Conservation (phyloP, 257 asterid species). For the Anisodus tanguticus region DNA sequence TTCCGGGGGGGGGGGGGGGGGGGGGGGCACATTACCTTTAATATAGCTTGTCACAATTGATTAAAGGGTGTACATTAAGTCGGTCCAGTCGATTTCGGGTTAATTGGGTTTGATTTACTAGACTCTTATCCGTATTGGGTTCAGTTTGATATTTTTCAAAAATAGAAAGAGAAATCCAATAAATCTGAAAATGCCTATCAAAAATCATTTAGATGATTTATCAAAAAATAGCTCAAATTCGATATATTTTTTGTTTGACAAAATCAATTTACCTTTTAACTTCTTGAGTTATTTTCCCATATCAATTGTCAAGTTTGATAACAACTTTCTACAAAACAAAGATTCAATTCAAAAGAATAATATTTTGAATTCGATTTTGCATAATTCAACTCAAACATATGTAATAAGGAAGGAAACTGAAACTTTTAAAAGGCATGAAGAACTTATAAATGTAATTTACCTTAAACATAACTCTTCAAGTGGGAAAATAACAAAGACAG, state of each 20-base stretch:
- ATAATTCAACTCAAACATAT: not conserved
- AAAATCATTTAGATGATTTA: no score
- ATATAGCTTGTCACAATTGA: not conserved
- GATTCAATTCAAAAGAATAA: not conserved
- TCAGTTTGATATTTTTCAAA: not conserved
- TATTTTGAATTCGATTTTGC: not conserved
- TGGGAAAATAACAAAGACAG: not conserved
- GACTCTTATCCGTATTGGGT: not conserved
- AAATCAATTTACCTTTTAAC: not conserved
- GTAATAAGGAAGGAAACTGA: not conserved
- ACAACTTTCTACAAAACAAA: not conserved
- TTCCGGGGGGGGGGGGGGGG: no score
- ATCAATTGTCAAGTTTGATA: not conserved
- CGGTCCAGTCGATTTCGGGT: not conserved
- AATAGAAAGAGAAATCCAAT: no score
- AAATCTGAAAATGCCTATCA: no score
- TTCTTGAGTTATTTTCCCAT: not conserved
- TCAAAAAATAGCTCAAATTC: no score
- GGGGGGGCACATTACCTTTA: not conserved
- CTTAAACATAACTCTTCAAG: not conserved
- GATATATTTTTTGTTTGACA: no score
- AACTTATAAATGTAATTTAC: not conserved
- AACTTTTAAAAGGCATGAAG: not conserved
- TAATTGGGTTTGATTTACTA: not conserved
- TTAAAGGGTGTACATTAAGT: not conserved